A percentile compares a stretch with the other conserved stretches of the same genome.
These are phyloP conservation scores for Terana coerulea DNA, from an alignment of 768 basidiomycete species.

Conservation along the genomic window DNA sequence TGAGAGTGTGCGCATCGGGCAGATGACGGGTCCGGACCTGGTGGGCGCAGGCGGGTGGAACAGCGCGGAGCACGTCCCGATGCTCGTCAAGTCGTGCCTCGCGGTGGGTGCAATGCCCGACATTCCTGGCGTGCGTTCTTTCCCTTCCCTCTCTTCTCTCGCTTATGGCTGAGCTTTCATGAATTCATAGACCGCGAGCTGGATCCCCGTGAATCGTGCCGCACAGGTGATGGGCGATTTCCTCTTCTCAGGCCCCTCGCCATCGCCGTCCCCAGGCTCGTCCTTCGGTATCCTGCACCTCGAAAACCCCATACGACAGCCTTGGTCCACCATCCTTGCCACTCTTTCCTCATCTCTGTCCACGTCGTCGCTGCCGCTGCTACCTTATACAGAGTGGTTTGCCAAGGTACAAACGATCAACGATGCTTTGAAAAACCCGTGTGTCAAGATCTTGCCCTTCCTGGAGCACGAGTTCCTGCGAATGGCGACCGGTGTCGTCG, in stretches of 20 bases:
- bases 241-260: slow-evolving; percentile 12
- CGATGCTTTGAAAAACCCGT: slow-evolving; percentile 1
- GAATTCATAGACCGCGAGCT: slow-evolving; percentile 9
- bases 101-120: slow-evolving; percentile 10
- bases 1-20: slow-evolving; percentile 31
- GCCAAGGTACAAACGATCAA: neutral
- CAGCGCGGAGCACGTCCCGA: slow-evolving; percentile 34
- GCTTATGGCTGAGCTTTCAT: neutral
- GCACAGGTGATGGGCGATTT: slow-evolving; percentile 17
- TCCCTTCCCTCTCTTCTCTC: neutral
- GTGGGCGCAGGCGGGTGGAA: slow-evolving; percentile 30
- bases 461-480: slow-evolving; percentile 6
- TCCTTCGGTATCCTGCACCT: slow-evolving; percentile 15
- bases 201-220: slow-evolving; percentile 19
- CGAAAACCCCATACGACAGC: slow-evolving; percentile 17
- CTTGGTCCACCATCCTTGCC: slow-evolving; percentile 15
- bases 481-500: slow-evolving; percentile 7
- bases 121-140: slow-evolving; percentile 11
- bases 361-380: neutral
- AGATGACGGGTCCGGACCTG: slow-evolving; percentile 27
- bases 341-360: slow-evolving; percentile 6
- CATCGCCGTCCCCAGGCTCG: slow-evolving; percentile 1
- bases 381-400: slow-evolving; percentile 16
- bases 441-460: slow-evolving; percentile 6
- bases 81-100: slow-evolving; percentile 23